Evolutionary conservation across 768 basidiomycete species (phyloP).

Genomic region (Lyophyllum decastes): DNA sequence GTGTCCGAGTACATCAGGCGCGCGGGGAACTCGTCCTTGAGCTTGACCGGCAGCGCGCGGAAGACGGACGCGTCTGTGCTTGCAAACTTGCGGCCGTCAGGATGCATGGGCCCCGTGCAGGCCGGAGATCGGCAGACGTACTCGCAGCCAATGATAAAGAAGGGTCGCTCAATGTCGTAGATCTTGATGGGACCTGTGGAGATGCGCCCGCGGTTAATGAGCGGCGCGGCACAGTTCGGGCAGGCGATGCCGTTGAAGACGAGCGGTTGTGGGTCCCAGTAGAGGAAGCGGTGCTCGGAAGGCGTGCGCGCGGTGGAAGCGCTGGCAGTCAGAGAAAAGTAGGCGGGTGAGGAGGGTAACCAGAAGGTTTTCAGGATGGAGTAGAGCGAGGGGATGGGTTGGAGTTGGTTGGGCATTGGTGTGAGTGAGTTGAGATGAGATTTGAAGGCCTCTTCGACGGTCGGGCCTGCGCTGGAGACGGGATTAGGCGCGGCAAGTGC

Average conservation of each 20-base stretch:
- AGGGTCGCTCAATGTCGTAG: constrained; percentile 78
- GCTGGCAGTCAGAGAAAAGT: constrained; percentile 76
- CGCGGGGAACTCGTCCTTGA: constrained; percentile 77
- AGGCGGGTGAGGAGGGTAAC: constrained; percentile 78
- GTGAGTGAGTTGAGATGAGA: constrained; percentile 70
- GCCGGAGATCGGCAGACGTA: constrained; percentile 60
- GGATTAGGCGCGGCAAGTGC: constrained; percentile 67
- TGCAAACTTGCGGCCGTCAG: constrained; percentile 66
- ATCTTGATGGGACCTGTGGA: constrained; percentile 74
- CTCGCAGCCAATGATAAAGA: constrained; percentile 85
- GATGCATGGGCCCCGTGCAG: constrained; percentile 43
- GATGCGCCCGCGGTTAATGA: constrained; percentile 72
- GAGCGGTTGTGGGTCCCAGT: constrained; percentile 84
- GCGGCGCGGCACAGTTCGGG: constrained; percentile 59
- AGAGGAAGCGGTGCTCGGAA: constrained; percentile 78
- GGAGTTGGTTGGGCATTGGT: constrained; percentile 45
- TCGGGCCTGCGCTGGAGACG: constrained; percentile 57
- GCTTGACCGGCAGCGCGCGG: constrained; percentile 63
- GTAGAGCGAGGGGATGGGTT: constrained; percentile 69
- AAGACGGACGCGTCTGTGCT: constrained; percentile 75
- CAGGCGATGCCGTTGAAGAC: constrained; percentile 83
- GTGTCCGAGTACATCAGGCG: constrained; percentile 56
- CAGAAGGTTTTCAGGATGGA: constrained; percentile 82
- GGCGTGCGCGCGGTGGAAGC: constrained; percentile 67
- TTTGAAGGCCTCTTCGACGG: constrained; percentile 77